phyloP scores from a whole-genome alignment of 1,284 basidiomycete genomes.

The Nidula niveotomentosa region DNA sequence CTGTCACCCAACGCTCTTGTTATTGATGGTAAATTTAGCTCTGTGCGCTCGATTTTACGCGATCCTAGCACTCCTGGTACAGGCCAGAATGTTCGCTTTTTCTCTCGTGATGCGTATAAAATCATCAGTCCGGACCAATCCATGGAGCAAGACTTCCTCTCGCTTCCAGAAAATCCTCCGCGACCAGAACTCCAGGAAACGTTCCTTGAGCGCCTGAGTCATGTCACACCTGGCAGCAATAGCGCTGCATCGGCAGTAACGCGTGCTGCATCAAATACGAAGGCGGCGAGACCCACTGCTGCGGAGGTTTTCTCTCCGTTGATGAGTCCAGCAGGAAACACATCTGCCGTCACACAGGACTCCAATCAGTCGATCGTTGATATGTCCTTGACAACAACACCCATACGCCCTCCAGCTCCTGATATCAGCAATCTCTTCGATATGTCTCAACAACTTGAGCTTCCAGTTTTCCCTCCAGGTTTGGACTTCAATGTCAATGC shows the following conservation, averaged over 20 bases:
- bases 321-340: constrained; percentile 8
- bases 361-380: constrained; percentile 11
- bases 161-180: constrained; percentile 16
- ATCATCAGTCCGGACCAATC: constrained; percentile 64
- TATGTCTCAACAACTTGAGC: constrained; percentile 45
- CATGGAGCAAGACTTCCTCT: constrained; percentile 31
- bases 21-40: constrained; percentile 34
- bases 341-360: background rate
- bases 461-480: constrained; percentile 45
- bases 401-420: constrained; percentile 16
- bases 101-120: constrained; percentile 64
- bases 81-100: constrained; percentile 73
- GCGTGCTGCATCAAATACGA: constrained; percentile 25
- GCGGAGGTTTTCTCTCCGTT: constrained; percentile 42
- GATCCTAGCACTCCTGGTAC: constrained; percentile 71
- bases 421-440: constrained; percentile 52
- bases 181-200: constrained; percentile 23
- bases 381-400: constrained; percentile 21
- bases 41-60: constrained; percentile 68
- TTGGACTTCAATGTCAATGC: constrained; percentile 38
- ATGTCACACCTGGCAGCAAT: constrained; percentile 17
- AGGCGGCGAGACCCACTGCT: constrained; percentile 32
- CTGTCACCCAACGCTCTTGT: background rate
- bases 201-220: constrained; percentile 39
- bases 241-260: constrained; percentile 22